Percentiles rank a stretch among this genome's conserved stretches.
Evolutionary conservation across 129 eudicot genomes (phyloP).

Genomic region (Escallonia herrerae): DNA sequence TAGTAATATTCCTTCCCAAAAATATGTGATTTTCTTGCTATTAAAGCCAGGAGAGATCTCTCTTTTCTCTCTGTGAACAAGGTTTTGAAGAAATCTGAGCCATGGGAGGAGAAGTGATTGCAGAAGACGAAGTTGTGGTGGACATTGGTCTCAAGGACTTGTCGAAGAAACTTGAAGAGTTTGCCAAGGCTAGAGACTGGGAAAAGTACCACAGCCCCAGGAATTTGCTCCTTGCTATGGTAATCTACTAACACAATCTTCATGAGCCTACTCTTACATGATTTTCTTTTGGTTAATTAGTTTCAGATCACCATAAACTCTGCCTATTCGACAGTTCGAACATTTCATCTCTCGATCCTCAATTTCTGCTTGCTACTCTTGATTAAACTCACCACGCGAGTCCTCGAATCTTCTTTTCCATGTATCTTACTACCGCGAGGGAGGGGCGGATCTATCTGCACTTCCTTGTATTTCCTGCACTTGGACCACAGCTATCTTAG

Average conservation of each 20-base stretch:
- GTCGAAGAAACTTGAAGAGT: constrained; percentile 49
- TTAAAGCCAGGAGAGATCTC: background rate
- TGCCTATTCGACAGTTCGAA: too few relatives aligned
- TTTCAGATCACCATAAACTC: background rate
- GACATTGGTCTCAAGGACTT: constrained; percentile 45
- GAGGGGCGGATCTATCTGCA: too few relatives aligned
- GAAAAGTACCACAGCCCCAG: constrained; percentile 61
- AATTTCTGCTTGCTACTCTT: too few relatives aligned
- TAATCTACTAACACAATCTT: constrained; percentile 4
- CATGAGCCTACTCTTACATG: too few relatives aligned
- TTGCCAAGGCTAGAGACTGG: constrained; percentile 63
- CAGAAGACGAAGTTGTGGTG: constrained; percentile 12
- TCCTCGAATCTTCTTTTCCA: too few relatives aligned
- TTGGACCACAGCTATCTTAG: too few relatives aligned
- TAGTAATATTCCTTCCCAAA: constrained; percentile 10
- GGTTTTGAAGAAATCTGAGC: background rate
- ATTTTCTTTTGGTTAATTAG: background rate
- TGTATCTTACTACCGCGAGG: too few relatives aligned
- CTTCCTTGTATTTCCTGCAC: too few relatives aligned
- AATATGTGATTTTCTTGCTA: constrained; percentile 1
- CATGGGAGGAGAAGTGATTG: constrained; percentile 8
- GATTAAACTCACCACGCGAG: too few relatives aligned
- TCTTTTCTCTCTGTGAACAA: too few relatives aligned
- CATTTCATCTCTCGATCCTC: too few relatives aligned
- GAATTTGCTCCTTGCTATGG: constrained; percentile 68